Base-by-base conservation (phyloP, 2,329 filamentous ascomycete species). In the Calonectria pauciramosa region DNA sequence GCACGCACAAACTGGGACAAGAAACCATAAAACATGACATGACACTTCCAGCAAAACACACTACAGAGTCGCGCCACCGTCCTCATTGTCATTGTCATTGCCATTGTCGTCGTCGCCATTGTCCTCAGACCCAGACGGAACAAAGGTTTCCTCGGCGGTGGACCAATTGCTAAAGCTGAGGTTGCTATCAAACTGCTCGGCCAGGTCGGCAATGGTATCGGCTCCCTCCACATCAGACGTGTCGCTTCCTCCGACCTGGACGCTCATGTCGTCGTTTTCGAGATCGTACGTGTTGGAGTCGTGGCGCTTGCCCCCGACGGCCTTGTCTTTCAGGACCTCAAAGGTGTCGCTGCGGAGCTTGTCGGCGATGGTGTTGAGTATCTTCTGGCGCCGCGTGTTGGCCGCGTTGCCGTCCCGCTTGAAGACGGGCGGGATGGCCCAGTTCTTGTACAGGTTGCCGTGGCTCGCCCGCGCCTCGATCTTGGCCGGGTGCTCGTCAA, bases 381-480 rank as follows among this genome's bases (percentile, higher is more conserved):
- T 75, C 0, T 60, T 68, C 64, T 81, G 78, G 20, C 79, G 78
- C 3, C 56, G 60, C 41, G 18, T 54, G 10, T n/a, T 71, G 0
- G 68, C 75, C 1, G 41, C 49, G 4, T 56, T 18, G 0, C 69
- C 78, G 7, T 80, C 72, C 1, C 68, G 34, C 1, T 71, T 66
- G 20, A 67, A 77, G 4, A 86, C 74, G n/a, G 86, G 84, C 0
- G 86, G 85, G 2, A 82, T 78, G 0, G 83, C 76, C 86, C 86
- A 88, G 52, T 80, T 82, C 20, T 66, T n/a, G 51, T 88, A 88
- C 0, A 88, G 59, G 7, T 88, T 88, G 0, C 79, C 73, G 54
- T 87, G 86, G 0, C 82, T 76, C 2, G 78, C 41, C 0, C 86
- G 81, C 1, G 84, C 81, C 2, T 76, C 64, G 2, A 86, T 79